Evolutionary conservation across 768 basidiomycete genomes (phyloP).

Genomic region (Auriscalpium microsporum): DNA sequence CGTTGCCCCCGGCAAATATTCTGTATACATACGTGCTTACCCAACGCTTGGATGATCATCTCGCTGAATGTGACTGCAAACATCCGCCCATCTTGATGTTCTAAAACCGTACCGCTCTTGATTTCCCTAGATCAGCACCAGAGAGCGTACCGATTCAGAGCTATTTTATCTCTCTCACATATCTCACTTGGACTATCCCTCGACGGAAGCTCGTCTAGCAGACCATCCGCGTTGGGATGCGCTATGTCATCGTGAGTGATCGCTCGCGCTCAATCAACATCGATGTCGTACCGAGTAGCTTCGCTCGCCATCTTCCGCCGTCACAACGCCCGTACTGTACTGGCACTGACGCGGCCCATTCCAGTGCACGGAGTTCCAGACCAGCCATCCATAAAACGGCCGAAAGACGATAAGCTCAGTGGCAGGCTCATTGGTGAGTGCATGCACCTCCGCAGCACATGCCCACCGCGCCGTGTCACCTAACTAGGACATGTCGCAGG

Average conservation of each 20-base stretch:
- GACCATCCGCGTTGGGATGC: conserved; percentile 59
- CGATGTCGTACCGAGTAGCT: not conserved
- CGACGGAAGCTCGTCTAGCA: conserved; percentile 34
- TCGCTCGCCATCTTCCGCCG: no score
- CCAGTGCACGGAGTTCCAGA: conserved; percentile 54
- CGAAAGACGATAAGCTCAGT: conserved; percentile 42
- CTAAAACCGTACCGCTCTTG: not conserved
- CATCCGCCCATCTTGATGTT: not conserved
- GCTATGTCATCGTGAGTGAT: conserved; percentile 51
- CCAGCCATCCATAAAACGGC: conserved; percentile 20
- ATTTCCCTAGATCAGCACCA: conserved; percentile 46
- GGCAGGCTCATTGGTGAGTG: conserved; percentile 51
- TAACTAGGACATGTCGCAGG: conserved; percentile 3
- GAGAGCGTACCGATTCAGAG: conserved; percentile 75
- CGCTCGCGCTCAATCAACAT: not conserved
- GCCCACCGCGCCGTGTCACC: not conserved
- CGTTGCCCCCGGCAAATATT: conserved; percentile 18
- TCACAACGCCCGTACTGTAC: no score
- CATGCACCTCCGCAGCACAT: not conserved
- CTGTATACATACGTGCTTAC: not conserved
- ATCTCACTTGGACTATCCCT: conserved; percentile 34
- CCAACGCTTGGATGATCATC: not conserved
- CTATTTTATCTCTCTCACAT: conserved; percentile 72
- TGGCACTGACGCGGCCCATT: no score
- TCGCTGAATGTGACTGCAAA: not conserved